Percentiles rank a stretch among this genome's conserved stretches.
These are phyloP conservation scores for Helicosporidium sp. DNA, from an alignment of 139 green algal species.

Conservation along the genomic window DNA sequence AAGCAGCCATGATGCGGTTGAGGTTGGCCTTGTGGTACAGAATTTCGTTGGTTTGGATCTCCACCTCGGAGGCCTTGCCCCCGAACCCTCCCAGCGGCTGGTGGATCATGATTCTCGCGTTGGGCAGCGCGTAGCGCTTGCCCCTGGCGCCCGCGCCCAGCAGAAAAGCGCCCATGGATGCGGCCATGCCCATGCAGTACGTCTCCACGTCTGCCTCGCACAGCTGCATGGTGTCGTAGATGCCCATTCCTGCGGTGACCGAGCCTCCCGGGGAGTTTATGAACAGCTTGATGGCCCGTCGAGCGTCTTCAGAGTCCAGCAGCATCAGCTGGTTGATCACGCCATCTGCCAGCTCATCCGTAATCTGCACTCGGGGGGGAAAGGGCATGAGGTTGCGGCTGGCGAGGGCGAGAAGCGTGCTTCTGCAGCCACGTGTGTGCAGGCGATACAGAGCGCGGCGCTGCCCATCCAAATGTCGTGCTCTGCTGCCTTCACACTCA, in stretches of 20 bases:
- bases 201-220: constrained; percentile 35
- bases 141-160: constrained; percentile 72
- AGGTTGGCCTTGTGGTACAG: constrained; percentile 99
- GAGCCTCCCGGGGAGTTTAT: constrained; percentile 97
- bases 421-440: background rate
- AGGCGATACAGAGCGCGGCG: background rate
- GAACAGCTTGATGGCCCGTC: constrained; percentile 95
- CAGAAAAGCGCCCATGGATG: constrained; percentile 97
- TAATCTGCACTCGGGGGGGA: constrained; percentile 38
- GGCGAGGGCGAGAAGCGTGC: too few species aligned
- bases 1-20: constrained; percentile 88
- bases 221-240: constrained; percentile 95
- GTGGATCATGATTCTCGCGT: constrained; percentile 99
- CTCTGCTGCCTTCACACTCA: constrained; percentile 2
- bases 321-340: constrained; percentile 92
- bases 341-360: constrained; percentile 87
- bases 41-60: constrained; percentile 89
- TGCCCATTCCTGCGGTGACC: constrained; percentile 93
- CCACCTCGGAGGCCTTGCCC: constrained; percentile 71
- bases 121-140: constrained; percentile 94
- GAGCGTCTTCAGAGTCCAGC: constrained; percentile 80
- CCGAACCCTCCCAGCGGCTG: constrained; percentile 91
- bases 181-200: constrained; percentile 94
- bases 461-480: constrained; percentile 3
- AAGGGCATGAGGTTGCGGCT: too few species aligned